Percentiles rank a stretch among this genome's conserved stretches.
Evolutionary conservation across 768 basidiomycete genomes (phyloP).

Genomic region (Boletellus ananas): DNA sequence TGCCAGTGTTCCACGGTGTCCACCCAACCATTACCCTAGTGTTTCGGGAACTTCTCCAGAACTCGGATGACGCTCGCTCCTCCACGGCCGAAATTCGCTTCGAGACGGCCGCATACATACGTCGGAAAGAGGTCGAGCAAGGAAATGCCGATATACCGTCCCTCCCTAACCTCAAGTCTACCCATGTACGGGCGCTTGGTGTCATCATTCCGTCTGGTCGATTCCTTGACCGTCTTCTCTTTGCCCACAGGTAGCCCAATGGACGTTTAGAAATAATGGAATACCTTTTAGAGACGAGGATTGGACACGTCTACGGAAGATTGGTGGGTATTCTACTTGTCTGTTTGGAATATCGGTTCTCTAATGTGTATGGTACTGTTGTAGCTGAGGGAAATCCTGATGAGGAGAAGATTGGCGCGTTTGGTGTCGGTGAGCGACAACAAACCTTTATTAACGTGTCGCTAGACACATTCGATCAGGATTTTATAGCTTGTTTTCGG

Average conservation of each 20-base stretch:
- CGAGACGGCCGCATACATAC: constrained; percentile 54
- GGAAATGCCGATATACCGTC: constrained; percentile 8
- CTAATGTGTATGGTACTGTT: background rate
- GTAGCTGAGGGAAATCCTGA: constrained; percentile 26
- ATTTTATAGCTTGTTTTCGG: constrained; percentile 79
- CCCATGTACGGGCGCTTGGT: constrained; percentile 40
- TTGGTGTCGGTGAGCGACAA: constrained; percentile 20
- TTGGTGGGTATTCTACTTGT: constrained; percentile 1
- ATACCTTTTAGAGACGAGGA: constrained; percentile 55
- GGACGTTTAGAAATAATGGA: constrained; percentile 89
- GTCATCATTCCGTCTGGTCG: background rate
- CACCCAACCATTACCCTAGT: constrained; percentile 32
- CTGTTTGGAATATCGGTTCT: background rate
- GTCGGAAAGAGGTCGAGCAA: constrained; percentile 16
- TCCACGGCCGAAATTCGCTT: constrained; percentile 76
- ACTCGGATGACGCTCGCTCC: constrained; percentile 89
- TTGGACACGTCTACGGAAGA: constrained; percentile 18
- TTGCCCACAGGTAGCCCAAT: constrained; percentile 59
- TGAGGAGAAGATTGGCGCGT: constrained; percentile 25
- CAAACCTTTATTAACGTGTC: background rate
- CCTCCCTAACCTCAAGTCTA: constrained; percentile 64
- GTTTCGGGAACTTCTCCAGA: constrained; percentile 86
- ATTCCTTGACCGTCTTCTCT: background rate
- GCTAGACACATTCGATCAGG: constrained; percentile 31
- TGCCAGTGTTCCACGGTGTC: background rate